Evolutionary conservation across 2,329 filamentous ascomycete genomes (phyloP).

Genomic region (Aspergillus phoenicis): DNA sequence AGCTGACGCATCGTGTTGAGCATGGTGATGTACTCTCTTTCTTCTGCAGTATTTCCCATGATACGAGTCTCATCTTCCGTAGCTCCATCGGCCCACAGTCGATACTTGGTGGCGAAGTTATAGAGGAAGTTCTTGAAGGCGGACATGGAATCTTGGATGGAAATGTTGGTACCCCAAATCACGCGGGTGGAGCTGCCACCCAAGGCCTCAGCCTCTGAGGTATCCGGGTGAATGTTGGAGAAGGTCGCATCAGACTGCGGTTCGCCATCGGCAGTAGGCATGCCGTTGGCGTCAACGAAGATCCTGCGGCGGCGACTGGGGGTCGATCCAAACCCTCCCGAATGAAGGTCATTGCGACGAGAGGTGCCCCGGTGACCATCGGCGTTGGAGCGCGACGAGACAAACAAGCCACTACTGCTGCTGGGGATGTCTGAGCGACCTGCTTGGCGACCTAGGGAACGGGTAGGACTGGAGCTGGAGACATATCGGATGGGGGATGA

Average conservation of each 20-base stretch:
- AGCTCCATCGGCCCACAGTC: slow-evolving; percentile 85
- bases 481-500: slow-evolving; percentile 93
- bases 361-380: slow-evolving; percentile 57
- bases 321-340: slow-evolving; percentile 65
- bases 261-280: slow-evolving; percentile 55
- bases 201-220: slow-evolving; percentile 86
- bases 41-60: slow-evolving; percentile 69
- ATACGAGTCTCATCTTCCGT: slow-evolving; percentile 72
- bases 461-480: slow-evolving; percentile 83
- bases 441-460: slow-evolving; percentile 55
- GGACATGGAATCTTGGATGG: slow-evolving; percentile 83
- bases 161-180: slow-evolving; percentile 98
- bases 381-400: slow-evolving; percentile 60
- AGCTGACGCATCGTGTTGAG: slow-evolving; percentile 89
- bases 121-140: slow-evolving; percentile 89
- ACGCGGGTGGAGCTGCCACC: slow-evolving; percentile 79
- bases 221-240: slow-evolving; percentile 74
- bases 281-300: slow-evolving; percentile 66
- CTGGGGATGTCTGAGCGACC: slow-evolving; percentile 73
- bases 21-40: slow-evolving; percentile 80
- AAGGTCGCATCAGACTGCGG: slow-evolving; percentile 64
- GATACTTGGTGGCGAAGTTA: slow-evolving; percentile 92
- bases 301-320: slow-evolving; percentile 59
- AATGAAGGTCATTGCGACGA: slow-evolving; percentile 83
- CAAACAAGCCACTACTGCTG: slow-evolving; percentile 85